Evolutionary conservation across 306 rosid genomes (phyloP), one percentile per base, ranked within the genome.

Genomic region (Dicorynia guianensis): DNA sequence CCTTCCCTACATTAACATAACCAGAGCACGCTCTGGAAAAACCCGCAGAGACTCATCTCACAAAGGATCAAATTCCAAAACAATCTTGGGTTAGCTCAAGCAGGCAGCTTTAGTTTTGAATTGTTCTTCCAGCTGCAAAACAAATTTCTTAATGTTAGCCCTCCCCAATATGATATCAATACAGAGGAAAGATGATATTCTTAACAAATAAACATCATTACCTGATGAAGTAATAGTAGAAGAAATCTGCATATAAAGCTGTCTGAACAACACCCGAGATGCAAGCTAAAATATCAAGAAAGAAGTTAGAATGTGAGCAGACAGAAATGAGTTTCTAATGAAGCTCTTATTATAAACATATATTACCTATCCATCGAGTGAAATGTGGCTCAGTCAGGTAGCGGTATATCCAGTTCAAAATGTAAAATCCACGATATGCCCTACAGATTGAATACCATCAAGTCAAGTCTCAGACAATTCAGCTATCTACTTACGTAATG

Each of bases 381-480:
- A 92, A 92, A 17, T 69, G 89, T 3, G 79, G 68, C 76, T 95
- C 97, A 0, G 93, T 92, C 83, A 95, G 25, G 72, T 95, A 89
- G 80, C 99, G 99, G 79, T 95, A 95, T 76, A 95, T 95, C 99
- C 99, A 95, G 78, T 95, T 95, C 67, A 95, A 89, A 66, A 95
- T 92, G 91, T 95, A 95, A 69, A 95, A 83, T 48, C 88, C 97
- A 61, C 97, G 99, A 67, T 95, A 95, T 18, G 97, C 99, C 78
- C 97, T 95, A 90, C 86, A 86, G 50, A 81, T 77, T 17, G 25
- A 81, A 75, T 64, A 78, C 39, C 44, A 30, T 50, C 6, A 67
- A 56, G 33, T 14, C 73, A 11, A 66, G 44, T 63, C 13, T 8
- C 8, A 80, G 47, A 64, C 20, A 78, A 39, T 43, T 7, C 48